Conservation (phyloP, 2,329 filamentous ascomycete genomes). For the Orbilia ellipsospora region DNA sequence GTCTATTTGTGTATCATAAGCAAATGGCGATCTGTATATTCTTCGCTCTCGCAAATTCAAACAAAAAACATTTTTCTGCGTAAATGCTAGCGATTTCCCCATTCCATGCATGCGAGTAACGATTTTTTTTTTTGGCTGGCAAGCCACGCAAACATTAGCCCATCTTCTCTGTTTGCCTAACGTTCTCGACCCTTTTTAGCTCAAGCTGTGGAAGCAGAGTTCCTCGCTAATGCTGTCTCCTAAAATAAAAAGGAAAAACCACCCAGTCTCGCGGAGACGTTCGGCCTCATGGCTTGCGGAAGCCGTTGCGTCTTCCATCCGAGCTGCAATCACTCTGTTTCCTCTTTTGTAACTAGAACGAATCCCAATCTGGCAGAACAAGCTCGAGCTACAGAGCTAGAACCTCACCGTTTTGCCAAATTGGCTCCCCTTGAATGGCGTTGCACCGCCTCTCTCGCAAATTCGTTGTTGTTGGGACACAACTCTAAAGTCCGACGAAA, state of each 20-base stretch:
- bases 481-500: slow-evolving; percentile 19
- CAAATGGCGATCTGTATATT: neutral
- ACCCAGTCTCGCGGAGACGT: neutral
- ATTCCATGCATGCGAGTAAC: no score
- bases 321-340: neutral
- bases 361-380: neutral
- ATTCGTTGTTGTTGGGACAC: neutral
- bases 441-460: slow-evolving; percentile 18
- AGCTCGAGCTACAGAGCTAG: no score
- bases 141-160: neutral
- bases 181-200: no score
- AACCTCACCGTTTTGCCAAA: neutral
- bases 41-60: neutral
- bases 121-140: no score
- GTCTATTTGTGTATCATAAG: neutral
- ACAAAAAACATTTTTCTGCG: no score
- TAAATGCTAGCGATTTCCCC: no score
- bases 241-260: neutral
- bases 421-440: slow-evolving; percentile 9
- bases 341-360: neutral
- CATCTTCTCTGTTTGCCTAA: neutral
- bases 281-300: neutral
- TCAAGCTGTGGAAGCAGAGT: no score
- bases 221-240: no score
- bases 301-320: neutral